Evolutionary conservation across 2,329 filamentous ascomycete genomes (phyloP).

Genomic region (Orbilia blumenaviensis): DNA sequence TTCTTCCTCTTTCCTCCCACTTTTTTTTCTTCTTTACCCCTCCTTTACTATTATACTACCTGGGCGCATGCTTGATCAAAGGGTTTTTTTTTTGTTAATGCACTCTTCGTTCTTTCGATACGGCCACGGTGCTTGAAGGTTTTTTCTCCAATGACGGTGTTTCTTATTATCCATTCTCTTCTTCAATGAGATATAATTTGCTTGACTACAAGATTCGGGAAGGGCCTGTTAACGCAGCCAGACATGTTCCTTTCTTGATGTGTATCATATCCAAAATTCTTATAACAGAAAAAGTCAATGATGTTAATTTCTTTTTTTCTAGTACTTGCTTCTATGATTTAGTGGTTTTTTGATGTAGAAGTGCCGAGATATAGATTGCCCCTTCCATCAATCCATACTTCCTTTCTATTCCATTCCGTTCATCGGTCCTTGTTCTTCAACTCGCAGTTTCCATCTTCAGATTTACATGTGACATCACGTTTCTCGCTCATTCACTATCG

Average conservation of each 20-base stretch:
- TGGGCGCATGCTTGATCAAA: constrained; percentile 37
- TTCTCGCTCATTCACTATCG: too few relatives aligned
- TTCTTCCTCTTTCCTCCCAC: background rate
- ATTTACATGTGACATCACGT: too few relatives aligned
- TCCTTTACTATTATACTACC: background rate
- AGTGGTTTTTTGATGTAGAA: too few relatives aligned
- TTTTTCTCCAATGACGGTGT: constrained; percentile 1
- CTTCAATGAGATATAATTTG: background rate
- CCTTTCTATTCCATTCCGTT: too few relatives aligned
- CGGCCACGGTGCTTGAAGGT: background rate
- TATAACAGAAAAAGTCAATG: background rate
- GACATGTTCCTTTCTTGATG: background rate
- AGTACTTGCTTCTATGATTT: too few relatives aligned
- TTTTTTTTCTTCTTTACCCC: background rate
- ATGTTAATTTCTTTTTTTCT: background rate
- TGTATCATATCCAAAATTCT: background rate
- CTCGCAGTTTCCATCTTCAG: too few relatives aligned
- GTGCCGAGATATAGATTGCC: too few relatives aligned
- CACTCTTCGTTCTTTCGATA: background rate
- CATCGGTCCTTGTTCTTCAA: too few relatives aligned
- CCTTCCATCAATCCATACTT: too few relatives aligned
- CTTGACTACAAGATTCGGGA: background rate
- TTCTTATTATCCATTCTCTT: background rate
- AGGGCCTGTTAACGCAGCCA: background rate
- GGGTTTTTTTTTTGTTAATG: background rate